A percentile compares a stretch with the other conserved stretches of the same genome.
phyloP scores from a whole-genome alignment of 2,329 filamentous ascomycete species.

The Fusarium pininemorale region DNA sequence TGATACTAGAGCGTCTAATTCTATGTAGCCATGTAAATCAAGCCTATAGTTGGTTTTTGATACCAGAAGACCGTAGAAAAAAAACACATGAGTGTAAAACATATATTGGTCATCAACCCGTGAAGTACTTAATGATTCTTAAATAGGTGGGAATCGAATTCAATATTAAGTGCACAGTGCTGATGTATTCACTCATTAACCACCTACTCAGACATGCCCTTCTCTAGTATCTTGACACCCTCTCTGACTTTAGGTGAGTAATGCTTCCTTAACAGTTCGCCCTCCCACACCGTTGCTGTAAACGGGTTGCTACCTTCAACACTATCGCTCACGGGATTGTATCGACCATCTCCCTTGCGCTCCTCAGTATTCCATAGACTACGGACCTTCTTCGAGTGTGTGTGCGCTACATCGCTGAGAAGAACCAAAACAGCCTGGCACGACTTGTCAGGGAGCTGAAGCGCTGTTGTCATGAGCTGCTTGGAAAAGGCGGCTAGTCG shows the following conservation, averaged over 20 bases:
- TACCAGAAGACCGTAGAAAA: neutral
- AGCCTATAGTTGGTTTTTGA: neutral
- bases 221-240: conserved; percentile 74
- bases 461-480: conserved; percentile 80
- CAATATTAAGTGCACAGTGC: neutral
- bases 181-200: neutral
- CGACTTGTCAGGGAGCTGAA: conserved; percentile 93
- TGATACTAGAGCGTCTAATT: neutral
- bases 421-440: conserved; percentile 81
- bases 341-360: conserved; percentile 88
- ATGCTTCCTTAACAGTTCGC: conserved; percentile 84
- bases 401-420: conserved; percentile 79
- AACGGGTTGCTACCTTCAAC: conserved; percentile 92
- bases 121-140: neutral
- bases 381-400: conserved; percentile 82
- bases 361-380: conserved; percentile 97
- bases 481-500: conserved; percentile 94
- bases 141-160: neutral
- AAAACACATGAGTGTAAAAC: neutral
- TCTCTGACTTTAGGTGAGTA: conserved; percentile 89
- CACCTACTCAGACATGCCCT: conserved; percentile 60
- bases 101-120: neutral
- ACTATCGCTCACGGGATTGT: conserved; percentile 75
- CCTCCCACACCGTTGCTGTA: conserved; percentile 91
- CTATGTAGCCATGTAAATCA: conserved; percentile 3